Evolutionary conservation across 2,329 filamentous ascomycete genomes (phyloP), one percentile per base, ranked within the genome.

Genomic region (Microsporum ferrugineum): DNA sequence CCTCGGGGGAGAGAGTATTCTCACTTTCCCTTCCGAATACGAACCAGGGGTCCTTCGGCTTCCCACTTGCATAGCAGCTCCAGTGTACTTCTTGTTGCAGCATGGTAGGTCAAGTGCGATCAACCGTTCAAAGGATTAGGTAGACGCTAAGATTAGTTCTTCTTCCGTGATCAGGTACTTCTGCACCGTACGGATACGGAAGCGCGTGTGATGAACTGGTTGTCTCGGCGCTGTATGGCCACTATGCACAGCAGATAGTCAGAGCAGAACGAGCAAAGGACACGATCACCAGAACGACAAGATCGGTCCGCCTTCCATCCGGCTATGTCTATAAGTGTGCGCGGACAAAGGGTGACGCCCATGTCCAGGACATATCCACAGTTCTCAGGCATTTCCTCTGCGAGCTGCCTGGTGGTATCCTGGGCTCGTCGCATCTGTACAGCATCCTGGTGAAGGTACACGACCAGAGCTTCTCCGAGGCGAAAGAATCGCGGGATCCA

Each of bases 51-150:
- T 70, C 3, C 66, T 77, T 58, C 69, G 69, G 51, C 67, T 79
- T 14, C 77, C 77, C 1, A 71, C 71, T n/a, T 76, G 74, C 57
- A 72, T 79, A 61, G 76, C 75, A 38, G 73, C 75, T 33, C 72
- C 71, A n/a, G 67, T 72, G 10, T 65, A 66, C 23, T 76, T 73
- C 63, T 61, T 79, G 59, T 65, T 69, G 57, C 63, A 66, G 51
- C 66, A 73, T 64, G 73, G 75, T 77, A 68, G 63, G 67, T 33
- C 5, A 4, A 5, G 1, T 17, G 14, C 29, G 31, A 58, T 10
- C 59, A 39, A 23, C 8, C 17, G 12, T 36, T 5, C 43, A 14
- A 12, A 29, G 6, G 43, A 17, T 17, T 27, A 47, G 23, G 12
- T 29, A 2, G 3, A 12, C 10, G 10, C 45, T 49, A 33, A 49